phyloP scores from a whole-genome alignment of 2,329 filamentous ascomycete species.

The Hymenoscyphus scutula region DNA sequence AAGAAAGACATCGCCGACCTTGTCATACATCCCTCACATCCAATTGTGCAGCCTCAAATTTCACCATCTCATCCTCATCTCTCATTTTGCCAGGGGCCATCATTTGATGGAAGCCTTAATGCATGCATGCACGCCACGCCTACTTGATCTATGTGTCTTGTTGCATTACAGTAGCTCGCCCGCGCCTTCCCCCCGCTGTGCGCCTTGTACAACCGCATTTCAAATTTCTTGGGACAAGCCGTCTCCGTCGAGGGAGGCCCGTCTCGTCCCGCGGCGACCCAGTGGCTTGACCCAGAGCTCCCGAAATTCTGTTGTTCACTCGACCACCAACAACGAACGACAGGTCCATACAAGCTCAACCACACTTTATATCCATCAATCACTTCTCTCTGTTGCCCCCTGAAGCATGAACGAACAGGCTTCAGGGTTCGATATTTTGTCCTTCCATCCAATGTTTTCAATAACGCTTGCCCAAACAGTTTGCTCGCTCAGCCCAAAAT shows the following conservation, averaged over 20 bases:
- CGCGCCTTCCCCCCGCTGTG: background rate
- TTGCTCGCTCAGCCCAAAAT: background rate
- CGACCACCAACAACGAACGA: background rate
- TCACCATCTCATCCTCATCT: background rate
- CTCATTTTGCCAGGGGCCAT: background rate
- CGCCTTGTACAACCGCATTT: background rate
- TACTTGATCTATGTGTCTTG: background rate
- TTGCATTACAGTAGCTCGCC: background rate
- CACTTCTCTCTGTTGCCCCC: slow-evolving; percentile 14
- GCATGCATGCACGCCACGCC: slow-evolving; percentile 1
- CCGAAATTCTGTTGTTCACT: background rate
- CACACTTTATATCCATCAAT: slow-evolving; percentile 14
- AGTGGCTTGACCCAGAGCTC: background rate
- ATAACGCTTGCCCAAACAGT: background rate
- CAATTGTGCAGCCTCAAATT: slow-evolving; percentile 2
- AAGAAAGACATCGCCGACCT: slow-evolving; percentile 10
- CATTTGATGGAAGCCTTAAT: slow-evolving; percentile 2
- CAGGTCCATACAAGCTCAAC: background rate
- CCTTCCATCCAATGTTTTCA: background rate
- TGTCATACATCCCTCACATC: background rate
- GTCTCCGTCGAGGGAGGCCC: background rate
- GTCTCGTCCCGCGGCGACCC: background rate
- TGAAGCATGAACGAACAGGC: slow-evolving; percentile 13
- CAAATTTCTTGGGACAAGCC: background rate
- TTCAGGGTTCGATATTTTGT: slow-evolving; percentile 14